Conservation (phyloP, 257 asterid genomes). For the Ballota nigra region DNA sequence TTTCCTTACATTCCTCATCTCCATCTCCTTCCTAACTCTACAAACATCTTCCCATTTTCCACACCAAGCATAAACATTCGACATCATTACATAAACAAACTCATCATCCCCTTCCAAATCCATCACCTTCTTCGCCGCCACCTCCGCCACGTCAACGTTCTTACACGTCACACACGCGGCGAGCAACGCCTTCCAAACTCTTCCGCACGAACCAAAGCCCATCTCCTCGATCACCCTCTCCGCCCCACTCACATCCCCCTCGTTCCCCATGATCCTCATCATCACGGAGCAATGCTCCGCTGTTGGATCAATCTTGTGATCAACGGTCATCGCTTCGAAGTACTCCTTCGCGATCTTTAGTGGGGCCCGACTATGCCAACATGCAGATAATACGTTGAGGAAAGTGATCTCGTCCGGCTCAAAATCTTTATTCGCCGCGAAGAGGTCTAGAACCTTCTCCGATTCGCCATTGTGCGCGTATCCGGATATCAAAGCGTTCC, state of each 20-base stretch:
- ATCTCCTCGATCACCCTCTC: conserved; percentile 47
- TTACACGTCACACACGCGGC: conserved; percentile 55
- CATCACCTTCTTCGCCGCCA: conserved; percentile 53
- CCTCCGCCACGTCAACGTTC: conserved; percentile 40
- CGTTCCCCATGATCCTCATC: conserved; percentile 68
- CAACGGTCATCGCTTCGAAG: conserved; percentile 34
- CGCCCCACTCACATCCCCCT: conserved; percentile 51
- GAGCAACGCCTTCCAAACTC: conserved; percentile 67
- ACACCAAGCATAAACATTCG: conserved; percentile 52
- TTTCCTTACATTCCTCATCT: conserved; percentile 48
- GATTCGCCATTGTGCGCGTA: conserved; percentile 57
- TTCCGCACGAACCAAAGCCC: conserved; percentile 40
- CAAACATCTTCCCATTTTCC: conserved; percentile 57
- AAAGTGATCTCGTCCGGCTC: conserved; percentile 70
- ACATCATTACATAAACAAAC: conserved; percentile 51
- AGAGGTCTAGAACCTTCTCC: conserved; percentile 46
- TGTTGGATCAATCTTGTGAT: conserved; percentile 44
- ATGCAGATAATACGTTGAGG: conserved; percentile 60
- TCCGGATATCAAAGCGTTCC: conserved; percentile 81
- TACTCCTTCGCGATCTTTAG: conserved; percentile 36
- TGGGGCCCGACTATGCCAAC: conserved; percentile 52
- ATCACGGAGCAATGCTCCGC: conserved; percentile 68
- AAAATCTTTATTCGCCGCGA: conserved; percentile 23
- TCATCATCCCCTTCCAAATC: conserved; percentile 55
- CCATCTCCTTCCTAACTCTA: conserved; percentile 52